Percentiles rank a stretch among this genome's conserved stretches.
Conservation (phyloP, 345 rosid genomes). For the Stellera chamaejasme region DNA sequence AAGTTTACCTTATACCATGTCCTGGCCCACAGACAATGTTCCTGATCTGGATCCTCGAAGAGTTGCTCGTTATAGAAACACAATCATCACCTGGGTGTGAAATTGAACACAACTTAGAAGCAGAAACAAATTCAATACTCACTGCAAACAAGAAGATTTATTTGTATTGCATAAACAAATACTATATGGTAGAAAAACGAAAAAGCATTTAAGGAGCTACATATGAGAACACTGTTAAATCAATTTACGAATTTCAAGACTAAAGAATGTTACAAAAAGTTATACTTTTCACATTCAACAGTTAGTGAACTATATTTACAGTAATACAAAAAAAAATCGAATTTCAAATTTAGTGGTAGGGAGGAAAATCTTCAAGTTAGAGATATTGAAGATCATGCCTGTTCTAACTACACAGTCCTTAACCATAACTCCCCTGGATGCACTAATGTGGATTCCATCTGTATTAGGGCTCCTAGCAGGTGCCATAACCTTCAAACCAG, state of each 20-base stretch:
- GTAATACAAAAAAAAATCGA: neutral
- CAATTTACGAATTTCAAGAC: too few species aligned
- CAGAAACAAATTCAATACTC: neutral
- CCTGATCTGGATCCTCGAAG: constrained; percentile 56
- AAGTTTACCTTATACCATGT: constrained; percentile 79
- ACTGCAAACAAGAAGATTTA: neutral
- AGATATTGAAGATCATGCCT: constrained; percentile 29
- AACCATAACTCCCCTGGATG: constrained; percentile 53
- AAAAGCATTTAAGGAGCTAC: too few species aligned
- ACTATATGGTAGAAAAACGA: too few species aligned
- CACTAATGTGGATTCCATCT: constrained; percentile 84
- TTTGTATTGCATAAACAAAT: too few species aligned
- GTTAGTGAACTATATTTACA: neutral
- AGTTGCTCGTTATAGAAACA: constrained; percentile 72
- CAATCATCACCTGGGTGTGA: constrained; percentile 81
- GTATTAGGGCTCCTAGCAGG: constrained; percentile 82
- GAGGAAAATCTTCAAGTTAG: constrained; percentile 2
- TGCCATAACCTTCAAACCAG: constrained; percentile 44
- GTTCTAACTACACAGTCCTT: constrained; percentile 51
- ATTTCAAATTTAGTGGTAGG: neutral
- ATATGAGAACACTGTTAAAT: too few species aligned
- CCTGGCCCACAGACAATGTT: constrained; percentile 88
- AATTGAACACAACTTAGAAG: constrained; percentile 10
- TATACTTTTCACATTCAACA: neutral
- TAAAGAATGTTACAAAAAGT: neutral